phyloP scores from a whole-genome alignment of 2,329 filamentous ascomycete genomes.

The Hypoxylon sp. region DNA sequence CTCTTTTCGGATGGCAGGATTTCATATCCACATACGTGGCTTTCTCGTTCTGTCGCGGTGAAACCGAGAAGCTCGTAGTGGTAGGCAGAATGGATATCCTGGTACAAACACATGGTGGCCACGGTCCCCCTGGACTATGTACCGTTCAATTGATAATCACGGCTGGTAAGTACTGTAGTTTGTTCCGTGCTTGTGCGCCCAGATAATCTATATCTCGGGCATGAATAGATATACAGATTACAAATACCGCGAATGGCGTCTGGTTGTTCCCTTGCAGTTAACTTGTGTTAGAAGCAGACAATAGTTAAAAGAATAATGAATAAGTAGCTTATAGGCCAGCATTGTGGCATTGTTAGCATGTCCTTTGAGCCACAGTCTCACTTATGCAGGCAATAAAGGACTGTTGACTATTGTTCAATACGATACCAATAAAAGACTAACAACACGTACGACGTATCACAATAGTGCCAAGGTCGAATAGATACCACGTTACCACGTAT shows the following conservation, averaged over 20 bases:
- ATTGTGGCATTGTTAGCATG: constrained; percentile 5
- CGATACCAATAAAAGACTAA: neutral
- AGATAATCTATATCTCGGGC: neutral
- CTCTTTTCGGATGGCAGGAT: neutral
- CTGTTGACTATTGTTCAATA: neutral
- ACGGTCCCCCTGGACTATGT: neutral
- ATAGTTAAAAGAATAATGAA: neutral
- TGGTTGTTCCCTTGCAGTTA: neutral
- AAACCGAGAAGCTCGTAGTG: constrained; percentile 33
- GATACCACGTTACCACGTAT: neutral
- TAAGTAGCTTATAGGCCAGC: neutral
- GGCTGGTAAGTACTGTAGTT: neutral
- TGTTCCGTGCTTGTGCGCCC: neutral
- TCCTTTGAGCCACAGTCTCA: neutral
- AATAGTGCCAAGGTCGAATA: neutral
- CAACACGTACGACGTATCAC: neutral
- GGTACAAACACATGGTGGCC: constrained; percentile 36
- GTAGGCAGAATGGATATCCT: constrained; percentile 34
- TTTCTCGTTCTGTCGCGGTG: constrained; percentile 13
- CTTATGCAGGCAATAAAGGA: constrained; percentile 7
- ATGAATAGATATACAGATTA: neutral
- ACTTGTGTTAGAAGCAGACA: neutral
- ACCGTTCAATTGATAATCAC: neutral
- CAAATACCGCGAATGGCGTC: neutral
- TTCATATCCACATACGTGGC: constrained; percentile 20